Evolutionary conservation across 192 early-diverging fungal genomes (phyloP).

Genomic region (Backusella liffmaniae): DNA sequence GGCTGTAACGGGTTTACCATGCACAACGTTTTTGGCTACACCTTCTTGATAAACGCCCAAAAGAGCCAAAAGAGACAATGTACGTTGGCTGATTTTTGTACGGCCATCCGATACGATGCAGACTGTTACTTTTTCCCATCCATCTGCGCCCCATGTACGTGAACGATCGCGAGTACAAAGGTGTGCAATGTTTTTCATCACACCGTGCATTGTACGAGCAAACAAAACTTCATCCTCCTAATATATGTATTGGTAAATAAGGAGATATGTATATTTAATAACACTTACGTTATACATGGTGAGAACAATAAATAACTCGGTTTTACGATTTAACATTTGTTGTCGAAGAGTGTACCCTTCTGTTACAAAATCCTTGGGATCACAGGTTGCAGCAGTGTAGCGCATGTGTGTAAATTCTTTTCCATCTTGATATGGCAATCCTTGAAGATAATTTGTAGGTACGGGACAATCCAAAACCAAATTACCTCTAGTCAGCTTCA

Average conservation of each 20-base stretch:
- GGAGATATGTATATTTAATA: not conserved
- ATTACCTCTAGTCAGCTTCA: conserved; percentile 66
- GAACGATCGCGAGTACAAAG: conserved; percentile 59
- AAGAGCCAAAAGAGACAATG: conserved; percentile 63
- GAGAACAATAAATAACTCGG: conserved; percentile 80
- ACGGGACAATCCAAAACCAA: conserved; percentile 74
- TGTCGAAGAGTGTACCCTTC: conserved; percentile 65
- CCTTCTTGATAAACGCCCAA: conserved; percentile 82
- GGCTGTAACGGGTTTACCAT: conserved; percentile 65
- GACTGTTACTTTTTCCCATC: conserved; percentile 80
- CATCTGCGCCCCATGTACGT: conserved; percentile 52
- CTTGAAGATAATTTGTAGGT: conserved; percentile 49
- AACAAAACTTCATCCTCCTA: conserved; percentile 76
- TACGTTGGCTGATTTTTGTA: conserved; percentile 62
- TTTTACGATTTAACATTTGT: conserved; percentile 59
- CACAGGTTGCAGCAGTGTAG: conserved; percentile 73
- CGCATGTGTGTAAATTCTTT: conserved; percentile 76
- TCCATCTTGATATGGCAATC: conserved; percentile 43
- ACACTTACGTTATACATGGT: conserved; percentile 68
- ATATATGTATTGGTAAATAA: conserved; percentile 28
- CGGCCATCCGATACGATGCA: conserved; percentile 80
- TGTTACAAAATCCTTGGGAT: conserved; percentile 55
- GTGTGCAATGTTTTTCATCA: conserved; percentile 78
- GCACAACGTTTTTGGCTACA: conserved; percentile 63
- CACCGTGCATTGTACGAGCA: conserved; percentile 70